Percentiles rank a stretch among this genome's conserved stretches.
phyloP scores from a whole-genome alignment of 306 rosid genomes.

The Trifolium pratense region DNA sequence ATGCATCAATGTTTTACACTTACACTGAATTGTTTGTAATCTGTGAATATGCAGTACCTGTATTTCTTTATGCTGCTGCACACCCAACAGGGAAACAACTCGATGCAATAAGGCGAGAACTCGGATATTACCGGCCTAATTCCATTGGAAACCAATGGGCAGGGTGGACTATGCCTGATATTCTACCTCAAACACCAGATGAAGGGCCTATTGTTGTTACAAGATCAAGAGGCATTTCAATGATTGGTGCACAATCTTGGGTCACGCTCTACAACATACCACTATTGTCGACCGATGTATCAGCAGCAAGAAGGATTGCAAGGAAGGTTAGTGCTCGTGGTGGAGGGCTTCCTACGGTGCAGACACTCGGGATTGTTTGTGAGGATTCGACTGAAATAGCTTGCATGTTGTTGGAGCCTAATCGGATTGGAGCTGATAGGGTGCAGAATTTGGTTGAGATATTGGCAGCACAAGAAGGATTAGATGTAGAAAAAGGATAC shows the following conservation, averaged over 20 bases:
- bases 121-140: conserved; percentile 69
- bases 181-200: conserved; percentile 60
- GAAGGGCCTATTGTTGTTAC: conserved; percentile 65
- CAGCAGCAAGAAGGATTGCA: conserved; percentile 63
- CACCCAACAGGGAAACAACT: conserved; percentile 78
- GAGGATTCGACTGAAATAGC: conserved; percentile 72
- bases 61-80: conserved; percentile 79
- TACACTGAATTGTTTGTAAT: too few relatives aligned
- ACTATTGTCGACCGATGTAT: conserved; percentile 58
- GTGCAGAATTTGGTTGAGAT: conserved; percentile 74
- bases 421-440: conserved; percentile 69
- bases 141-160: conserved; percentile 83
- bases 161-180: conserved; percentile 74
- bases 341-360: conserved; percentile 88
- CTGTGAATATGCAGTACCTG: conserved; percentile 70
- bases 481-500: conserved; percentile 81
- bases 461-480: conserved; percentile 75
- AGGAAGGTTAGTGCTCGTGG: conserved; percentile 82
- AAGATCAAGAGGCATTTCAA: conserved; percentile 61
- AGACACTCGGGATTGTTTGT: conserved; percentile 64
- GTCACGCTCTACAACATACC: conserved; percentile 70
- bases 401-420: conserved; percentile 84
- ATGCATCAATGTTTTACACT: neutral
- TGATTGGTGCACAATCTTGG: conserved; percentile 88
- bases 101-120: conserved; percentile 74